These are phyloP conservation scores for Decorospora gaudefroyi DNA, from an alignment of 2,329 filamentous ascomycete genomes.

Conservation along the genomic window DNA sequence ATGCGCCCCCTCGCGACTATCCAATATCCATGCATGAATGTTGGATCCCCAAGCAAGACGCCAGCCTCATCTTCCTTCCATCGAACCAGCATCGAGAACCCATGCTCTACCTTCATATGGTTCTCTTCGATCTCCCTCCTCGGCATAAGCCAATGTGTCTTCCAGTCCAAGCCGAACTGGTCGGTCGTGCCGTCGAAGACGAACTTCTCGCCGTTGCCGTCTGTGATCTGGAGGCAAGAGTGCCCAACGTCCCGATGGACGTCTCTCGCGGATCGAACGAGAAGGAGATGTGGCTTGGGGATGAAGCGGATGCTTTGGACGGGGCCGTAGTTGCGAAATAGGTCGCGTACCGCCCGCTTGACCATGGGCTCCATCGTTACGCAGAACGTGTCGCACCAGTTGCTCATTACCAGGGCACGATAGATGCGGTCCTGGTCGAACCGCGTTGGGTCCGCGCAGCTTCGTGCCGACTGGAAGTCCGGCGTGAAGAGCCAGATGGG, in stretches of 20 bases:
- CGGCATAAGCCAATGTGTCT: constrained; percentile 2
- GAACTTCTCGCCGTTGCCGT: neutral
- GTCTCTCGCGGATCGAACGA: neutral
- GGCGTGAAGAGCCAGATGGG: neutral
- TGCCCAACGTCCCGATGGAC: neutral
- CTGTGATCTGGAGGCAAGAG: neutral
- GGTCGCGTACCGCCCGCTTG: neutral
- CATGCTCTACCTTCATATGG: neutral
- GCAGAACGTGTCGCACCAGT: constrained; percentile 2
- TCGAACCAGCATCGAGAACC: neutral
- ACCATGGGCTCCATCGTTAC: neutral
- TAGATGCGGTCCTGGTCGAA: neutral
- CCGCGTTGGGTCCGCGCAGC: neutral
- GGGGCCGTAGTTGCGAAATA: neutral
- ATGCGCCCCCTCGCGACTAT: neutral
- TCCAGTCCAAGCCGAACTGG: constrained; percentile 2
- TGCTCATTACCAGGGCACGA: neutral
- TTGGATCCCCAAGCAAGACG: neutral
- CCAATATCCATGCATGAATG: neutral
- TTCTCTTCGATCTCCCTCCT: neutral
- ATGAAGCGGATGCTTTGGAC: neutral
- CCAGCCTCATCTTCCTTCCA: neutral
- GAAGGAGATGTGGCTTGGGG: neutral
- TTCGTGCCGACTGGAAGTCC: neutral
- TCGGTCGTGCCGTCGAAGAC: constrained; percentile 1